phyloP scores from a whole-genome alignment of 805 yeast species.

The Clavispora phyllophila region DNA sequence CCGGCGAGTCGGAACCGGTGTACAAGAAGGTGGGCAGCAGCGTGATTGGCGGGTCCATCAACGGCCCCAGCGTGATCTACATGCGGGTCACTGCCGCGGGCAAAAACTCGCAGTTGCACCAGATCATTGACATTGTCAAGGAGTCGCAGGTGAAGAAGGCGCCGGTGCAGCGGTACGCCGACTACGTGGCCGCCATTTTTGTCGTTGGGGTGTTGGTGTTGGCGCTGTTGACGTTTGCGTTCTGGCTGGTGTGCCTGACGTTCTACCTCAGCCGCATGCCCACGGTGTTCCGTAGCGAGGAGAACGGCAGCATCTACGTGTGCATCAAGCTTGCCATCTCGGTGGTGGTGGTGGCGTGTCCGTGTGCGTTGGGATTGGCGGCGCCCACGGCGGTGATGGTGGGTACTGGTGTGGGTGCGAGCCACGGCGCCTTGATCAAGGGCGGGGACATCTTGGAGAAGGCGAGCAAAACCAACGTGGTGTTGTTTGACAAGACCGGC shows the following conservation, averaged over 20 bases:
- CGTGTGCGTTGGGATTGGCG: conserved; percentile 95
- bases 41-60: conserved; percentile 88
- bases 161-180: conserved; percentile 88
- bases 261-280: conserved; percentile 34
- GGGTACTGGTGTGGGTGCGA: conserved; percentile 95
- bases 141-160: conserved; percentile 87
- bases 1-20: conserved; percentile 87
- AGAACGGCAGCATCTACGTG: conserved; percentile 55
- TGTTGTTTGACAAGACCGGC: conserved; percentile 93
- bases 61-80: conserved; percentile 69
- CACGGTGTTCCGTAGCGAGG: conserved; percentile 38
- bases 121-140: conserved; percentile 79
- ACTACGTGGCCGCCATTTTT: conserved; percentile 75
- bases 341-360: conserved; percentile 96
- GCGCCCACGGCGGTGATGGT: conserved; percentile 99
- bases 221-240: conserved; percentile 56
- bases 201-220: conserved; percentile 70
- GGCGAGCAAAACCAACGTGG: conserved; percentile 56
- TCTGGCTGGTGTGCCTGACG: conserved; percentile 33
- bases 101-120: conserved; percentile 77
- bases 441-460: conserved; percentile 87
- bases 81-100: conserved; percentile 71
- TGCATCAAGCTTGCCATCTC: conserved; percentile 80
- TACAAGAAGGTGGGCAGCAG: conserved; percentile 52
- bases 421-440: conserved; percentile 82